Evolutionary conservation across 306 rosid species (phyloP).

Genomic region (Mimosa bimucronata): DNA sequence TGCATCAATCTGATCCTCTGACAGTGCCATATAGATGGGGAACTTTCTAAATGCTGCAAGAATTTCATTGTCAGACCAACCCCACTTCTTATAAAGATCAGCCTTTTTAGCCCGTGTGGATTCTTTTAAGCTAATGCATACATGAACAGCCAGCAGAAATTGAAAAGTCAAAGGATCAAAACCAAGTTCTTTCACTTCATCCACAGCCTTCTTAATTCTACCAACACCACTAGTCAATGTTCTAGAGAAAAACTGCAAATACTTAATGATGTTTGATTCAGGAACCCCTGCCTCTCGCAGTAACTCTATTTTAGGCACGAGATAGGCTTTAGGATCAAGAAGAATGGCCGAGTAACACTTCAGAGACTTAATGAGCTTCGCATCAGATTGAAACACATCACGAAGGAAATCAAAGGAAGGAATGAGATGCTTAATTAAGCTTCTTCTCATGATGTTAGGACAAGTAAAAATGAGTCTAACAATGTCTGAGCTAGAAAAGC

Average conservation of each 20-base stretch:
- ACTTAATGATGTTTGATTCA: not conserved
- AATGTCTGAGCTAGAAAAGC: not conserved
- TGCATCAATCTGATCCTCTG: not conserved
- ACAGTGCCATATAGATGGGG: not conserved
- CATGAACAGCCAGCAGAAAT: conserved; percentile 3
- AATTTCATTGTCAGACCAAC: not conserved
- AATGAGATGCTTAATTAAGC: not conserved
- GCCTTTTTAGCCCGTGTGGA: not conserved
- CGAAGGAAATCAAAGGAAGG: conserved; percentile 7
- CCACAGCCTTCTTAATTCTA: not conserved
- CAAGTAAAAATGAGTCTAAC: not conserved
- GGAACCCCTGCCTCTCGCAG: conserved; percentile 4
- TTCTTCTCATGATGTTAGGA: not conserved
- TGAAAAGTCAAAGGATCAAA: not conserved
- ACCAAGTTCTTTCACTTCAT: not conserved
- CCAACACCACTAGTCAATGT: not conserved
- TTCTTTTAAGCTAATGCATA: not conserved
- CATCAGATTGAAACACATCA: not conserved
- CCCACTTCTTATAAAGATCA: conserved; percentile 34
- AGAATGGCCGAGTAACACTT: not conserved
- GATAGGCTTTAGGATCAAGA: not conserved
- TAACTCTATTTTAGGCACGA: not conserved
- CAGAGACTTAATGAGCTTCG: not conserved
- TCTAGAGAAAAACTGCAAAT: not conserved
- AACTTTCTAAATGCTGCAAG: not conserved